Evolutionary conservation across 176 grass and related monocot species (phyloP), one percentile per base, ranked within the genome.

Genomic region (Musa itinerans): DNA sequence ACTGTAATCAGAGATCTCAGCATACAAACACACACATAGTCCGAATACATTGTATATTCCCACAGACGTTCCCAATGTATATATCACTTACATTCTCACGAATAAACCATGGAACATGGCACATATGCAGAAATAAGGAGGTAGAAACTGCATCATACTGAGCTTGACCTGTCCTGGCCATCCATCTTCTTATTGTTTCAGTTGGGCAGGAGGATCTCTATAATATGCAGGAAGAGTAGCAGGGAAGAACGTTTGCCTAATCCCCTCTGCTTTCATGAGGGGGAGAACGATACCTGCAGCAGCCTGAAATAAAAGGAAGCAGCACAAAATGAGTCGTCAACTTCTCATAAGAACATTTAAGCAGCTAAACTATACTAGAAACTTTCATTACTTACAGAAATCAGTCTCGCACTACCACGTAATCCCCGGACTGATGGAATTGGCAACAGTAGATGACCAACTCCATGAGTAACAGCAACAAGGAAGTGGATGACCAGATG

Each of bases 201-300:
- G 26, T 85, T 70, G 1, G 65, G 65, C 0, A 19, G 79, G 88
- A 20, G 86, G 86, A 2, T 75, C 81, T 8, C 85, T 84, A 73
- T 92, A 96, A 65, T 92, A 96, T 5, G 93, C 87, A 0, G 87
- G 89, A 53, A 92, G 85, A 4, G 84, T 96, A 15, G 87, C 93
- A 17, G 93, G 93, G 85, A 96, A 96, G 83, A 96, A 96, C 93
- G 88, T 96, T 57, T 96, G 93, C 83, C 93, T 86, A 68, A 90
- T 89, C 0, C 87, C 93, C 88, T 96, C 93, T 69, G 93, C 93
- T 81, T 90, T 96, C 53, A 96, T 96, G 68, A 96, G 90, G 3
- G 93, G 93, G 80, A 92, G 87, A 76, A 92, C 92, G 77, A 96
- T 96, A 65, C 76, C 93, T 53, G 88, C 92, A 62, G 93, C 93